phyloP scores from a whole-genome alignment of 352 stramenopile genomes.

The Globisporangium iwayamae region DNA sequence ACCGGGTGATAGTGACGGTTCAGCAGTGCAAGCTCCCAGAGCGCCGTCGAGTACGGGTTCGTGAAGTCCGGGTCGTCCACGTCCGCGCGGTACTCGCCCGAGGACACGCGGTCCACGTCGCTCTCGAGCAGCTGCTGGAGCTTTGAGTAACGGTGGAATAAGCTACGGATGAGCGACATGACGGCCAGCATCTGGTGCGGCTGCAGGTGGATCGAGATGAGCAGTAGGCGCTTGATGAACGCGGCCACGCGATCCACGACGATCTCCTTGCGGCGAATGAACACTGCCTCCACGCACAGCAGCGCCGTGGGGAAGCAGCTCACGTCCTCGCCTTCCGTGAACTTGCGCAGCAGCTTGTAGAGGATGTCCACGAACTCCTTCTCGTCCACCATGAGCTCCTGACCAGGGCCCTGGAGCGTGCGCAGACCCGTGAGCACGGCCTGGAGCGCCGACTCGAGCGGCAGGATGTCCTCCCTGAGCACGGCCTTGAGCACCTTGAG shows the following conservation, averaged over 20 bases:
- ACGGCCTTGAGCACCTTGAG: slow-evolving; percentile 94
- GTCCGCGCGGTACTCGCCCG: slow-evolving; percentile 89
- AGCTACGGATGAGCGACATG: slow-evolving; percentile 81
- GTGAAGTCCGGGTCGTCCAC: slow-evolving; percentile 94
- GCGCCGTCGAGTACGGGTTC: slow-evolving; percentile 93
- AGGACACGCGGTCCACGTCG: slow-evolving; percentile 93
- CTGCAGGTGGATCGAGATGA: slow-evolving; percentile 85
- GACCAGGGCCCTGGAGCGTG: slow-evolving; percentile 91
- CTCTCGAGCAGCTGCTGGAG: slow-evolving; percentile 94
- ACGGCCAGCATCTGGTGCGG: slow-evolving; percentile 84
- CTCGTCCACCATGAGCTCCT: slow-evolving; percentile 95
- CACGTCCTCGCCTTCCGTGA: slow-evolving; percentile 58
- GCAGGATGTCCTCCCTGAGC: slow-evolving; percentile 75
- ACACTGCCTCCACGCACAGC: slow-evolving; percentile 90
- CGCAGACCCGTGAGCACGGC: slow-evolving; percentile 92
- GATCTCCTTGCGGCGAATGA: slow-evolving; percentile 93
- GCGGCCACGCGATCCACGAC: slow-evolving; percentile 92
- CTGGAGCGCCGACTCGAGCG: slow-evolving; percentile 63
- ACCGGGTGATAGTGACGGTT: slow-evolving; percentile 84
- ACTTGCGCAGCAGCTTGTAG: slow-evolving; percentile 85
- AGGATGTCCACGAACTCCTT: slow-evolving; percentile 96
- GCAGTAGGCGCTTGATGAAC: slow-evolving; percentile 93
- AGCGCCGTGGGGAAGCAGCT: slow-evolving; percentile 73
- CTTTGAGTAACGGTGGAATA: slow-evolving; percentile 92
- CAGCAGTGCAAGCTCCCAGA: slow-evolving; percentile 91